Conservation (phyloP, 306 rosid species). For the Datisca glomerata region DNA sequence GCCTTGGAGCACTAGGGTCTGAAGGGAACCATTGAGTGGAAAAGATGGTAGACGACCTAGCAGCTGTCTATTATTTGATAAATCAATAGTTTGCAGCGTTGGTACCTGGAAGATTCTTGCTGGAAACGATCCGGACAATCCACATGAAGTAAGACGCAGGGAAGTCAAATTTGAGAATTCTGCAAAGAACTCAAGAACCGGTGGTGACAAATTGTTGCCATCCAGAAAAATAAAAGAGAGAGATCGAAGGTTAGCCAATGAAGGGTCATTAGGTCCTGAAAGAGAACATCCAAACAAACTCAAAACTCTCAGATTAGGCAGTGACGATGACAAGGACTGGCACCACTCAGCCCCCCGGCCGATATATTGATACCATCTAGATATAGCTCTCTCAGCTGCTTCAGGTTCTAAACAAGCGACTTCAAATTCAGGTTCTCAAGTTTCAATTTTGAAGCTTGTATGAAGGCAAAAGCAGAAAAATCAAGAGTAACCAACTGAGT, state of each 20-base stretch:
- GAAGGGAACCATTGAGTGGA: neutral
- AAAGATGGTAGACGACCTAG: slow-evolving; percentile 15
- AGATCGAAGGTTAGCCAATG: slow-evolving; percentile 5
- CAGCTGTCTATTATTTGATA: neutral
- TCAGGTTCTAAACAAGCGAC: slow-evolving; percentile 13
- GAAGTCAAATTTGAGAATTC: slow-evolving; percentile 14
- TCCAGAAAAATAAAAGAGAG: slow-evolving; percentile 17
- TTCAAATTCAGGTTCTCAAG: slow-evolving; percentile 14
- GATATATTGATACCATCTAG: slow-evolving; percentile 38
- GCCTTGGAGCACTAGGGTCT: neutral
- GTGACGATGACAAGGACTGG: slow-evolving; percentile 17
- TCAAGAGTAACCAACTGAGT: slow-evolving; percentile 20
- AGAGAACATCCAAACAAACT: slow-evolving; percentile 15
- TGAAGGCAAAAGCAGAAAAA: neutral
- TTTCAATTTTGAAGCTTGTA: neutral
- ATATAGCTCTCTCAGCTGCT: slow-evolving; percentile 16
- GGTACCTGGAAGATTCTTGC: slow-evolving; percentile 8
- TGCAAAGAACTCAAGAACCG: slow-evolving; percentile 14
- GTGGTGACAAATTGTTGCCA: neutral
- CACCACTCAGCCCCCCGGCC: slow-evolving; percentile 40
- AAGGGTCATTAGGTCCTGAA: slow-evolving; percentile 13
- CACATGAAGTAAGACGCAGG: neutral
- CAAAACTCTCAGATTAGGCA: slow-evolving; percentile 16
- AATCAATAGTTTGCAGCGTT: slow-evolving; percentile 4
- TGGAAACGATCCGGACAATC: slow-evolving; percentile 12